Base-by-base conservation (phyloP, 805 yeast species). In the Zygotorulaspora chibaensis region DNA sequence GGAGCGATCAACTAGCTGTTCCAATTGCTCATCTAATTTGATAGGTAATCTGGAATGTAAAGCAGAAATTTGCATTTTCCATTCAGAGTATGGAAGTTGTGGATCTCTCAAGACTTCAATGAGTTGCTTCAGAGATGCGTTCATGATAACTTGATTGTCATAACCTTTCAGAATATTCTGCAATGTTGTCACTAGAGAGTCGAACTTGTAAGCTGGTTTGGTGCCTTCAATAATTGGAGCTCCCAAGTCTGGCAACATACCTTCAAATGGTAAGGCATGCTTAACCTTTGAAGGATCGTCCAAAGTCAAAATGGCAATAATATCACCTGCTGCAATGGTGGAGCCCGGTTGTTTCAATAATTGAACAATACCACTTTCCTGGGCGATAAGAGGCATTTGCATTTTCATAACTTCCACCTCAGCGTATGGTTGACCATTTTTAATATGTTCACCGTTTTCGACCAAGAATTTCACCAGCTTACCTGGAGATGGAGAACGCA, bases 341-440 rank as follows among this genome's bases (percentile, higher is more conserved):
- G 98, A 84, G 43, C 99, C 99, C 8, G 99, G 98, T 72, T 93
- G 99, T 69, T 93, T 91, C 64, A 93, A 81, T 35, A 89, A 73
- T 72, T 91, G 97, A 43, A 90, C 87, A 47, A 78, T 74, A 76
- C 99, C 99, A 60, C 86, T 84, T 67, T 91, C 99, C 67, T 83
- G 87, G 16, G 97, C 91, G 61, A 90, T 73, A 59, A 93, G 77
- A 41, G 99, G 97, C 97, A 93, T 93, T 70, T 90, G 89, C 99
- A 93, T 93, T 71, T 93, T 93, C 99, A 93, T 93, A 56, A 93
- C 99, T 72, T 93, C 99, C 47, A 93, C 96, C 72, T 93, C 99
- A 35, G 99, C 99, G 62, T 80, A 95, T 38, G 97, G 83, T 71
- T 91, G 95, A 50, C 98, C 98, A 49, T 93, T 81, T 42, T 69